Base-by-base conservation (phyloP, 2,329 filamentous ascomycete species). In the Sporothrix globosa region DNA sequence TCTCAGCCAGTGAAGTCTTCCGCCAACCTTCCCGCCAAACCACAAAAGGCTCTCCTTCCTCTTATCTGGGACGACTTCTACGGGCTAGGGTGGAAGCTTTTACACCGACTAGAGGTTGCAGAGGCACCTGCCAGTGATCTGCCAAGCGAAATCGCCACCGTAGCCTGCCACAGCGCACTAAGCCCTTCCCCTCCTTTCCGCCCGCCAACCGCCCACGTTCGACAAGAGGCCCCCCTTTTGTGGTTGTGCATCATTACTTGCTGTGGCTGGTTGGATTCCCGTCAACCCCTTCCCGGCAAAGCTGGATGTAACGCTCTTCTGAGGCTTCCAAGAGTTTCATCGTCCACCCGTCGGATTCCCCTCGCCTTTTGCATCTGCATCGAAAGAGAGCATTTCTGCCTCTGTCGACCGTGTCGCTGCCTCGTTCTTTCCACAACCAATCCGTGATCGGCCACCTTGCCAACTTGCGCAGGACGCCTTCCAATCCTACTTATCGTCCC, bases 311-410 rank as follows among this genome's bases (percentile, higher is more conserved):
- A 68, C 66, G 21, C 66, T 68, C 17, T 58, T 48, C 21, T 56
- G 50, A 68, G 46, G 61, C 54, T 41, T 66, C 14, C 17, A 58
- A 34, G n/a, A 34, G 66, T 68, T 68, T 68, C 41, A 60, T 68
- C 53, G 63, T 66, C 63, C 63, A 27, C 46, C 63, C 27, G 24
- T 21, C 19, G 27, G 10, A 21, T 39, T 34, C 46, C 50, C n/a
- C 19, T 21, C 17, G 11, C 7, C 2, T 66, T 34, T 39, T 53
- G 24, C 63, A 41, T n/a, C 17, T 39, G 46, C 46, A 52, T 52
- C 46, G 46, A 66, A 65, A 21, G 13, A 19, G 24, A 66, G 61
- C 46, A 34, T 14, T 9, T 9, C 9, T 50, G n/a, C 21, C 65
- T 24, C 34, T 27, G 10, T 52, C 44, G 44, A 21, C 10, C 19